Percentiles rank a stretch among this genome's conserved stretches.
Evolutionary conservation across 352 stramenopile species (phyloP).

Genomic region (Phytopythium kandeliae): DNA sequence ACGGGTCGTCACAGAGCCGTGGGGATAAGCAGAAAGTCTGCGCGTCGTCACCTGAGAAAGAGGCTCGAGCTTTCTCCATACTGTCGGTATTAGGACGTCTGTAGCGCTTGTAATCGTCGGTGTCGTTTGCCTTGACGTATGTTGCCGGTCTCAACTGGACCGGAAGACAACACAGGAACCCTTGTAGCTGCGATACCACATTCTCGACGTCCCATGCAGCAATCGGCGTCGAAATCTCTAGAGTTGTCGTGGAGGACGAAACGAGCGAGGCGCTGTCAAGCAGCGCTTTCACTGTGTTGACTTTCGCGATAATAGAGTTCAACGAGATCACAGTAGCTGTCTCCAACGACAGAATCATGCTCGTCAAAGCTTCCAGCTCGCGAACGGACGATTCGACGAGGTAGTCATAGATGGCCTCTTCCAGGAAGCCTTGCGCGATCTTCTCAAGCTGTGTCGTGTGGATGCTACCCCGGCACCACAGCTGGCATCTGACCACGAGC

Average conservation of each 20-base stretch:
- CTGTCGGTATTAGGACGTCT: background rate
- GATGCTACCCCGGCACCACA: conserved; percentile 74
- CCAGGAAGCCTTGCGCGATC: conserved; percentile 60
- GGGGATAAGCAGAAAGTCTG: conserved; percentile 13
- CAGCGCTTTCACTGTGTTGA: background rate
- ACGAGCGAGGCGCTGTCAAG: conserved; percentile 30
- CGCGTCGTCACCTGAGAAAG: background rate
- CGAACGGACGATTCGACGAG: conserved; percentile 58
- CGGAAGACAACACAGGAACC: conserved; percentile 48
- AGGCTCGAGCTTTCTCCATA: background rate
- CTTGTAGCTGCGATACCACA: conserved; percentile 39
- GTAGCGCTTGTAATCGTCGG: conserved; percentile 19
- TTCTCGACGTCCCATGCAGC: conserved; percentile 62
- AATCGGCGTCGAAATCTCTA: conserved; percentile 33
- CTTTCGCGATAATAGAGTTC: background rate
- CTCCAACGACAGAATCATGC: background rate
- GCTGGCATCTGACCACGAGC: conserved; percentile 44
- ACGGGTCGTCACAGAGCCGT: conserved; percentile 3
- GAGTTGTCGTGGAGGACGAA: conserved; percentile 57
- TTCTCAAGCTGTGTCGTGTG: conserved; percentile 41
- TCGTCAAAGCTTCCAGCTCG: conserved; percentile 13
- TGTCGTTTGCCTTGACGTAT: conserved; percentile 31
- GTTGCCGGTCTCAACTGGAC: conserved; percentile 41
- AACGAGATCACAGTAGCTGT: background rate
- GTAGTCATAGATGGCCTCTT: conserved; percentile 77